phyloP scores from a whole-genome alignment of 805 yeast species.

The Pichia phayaonensis region DNA sequence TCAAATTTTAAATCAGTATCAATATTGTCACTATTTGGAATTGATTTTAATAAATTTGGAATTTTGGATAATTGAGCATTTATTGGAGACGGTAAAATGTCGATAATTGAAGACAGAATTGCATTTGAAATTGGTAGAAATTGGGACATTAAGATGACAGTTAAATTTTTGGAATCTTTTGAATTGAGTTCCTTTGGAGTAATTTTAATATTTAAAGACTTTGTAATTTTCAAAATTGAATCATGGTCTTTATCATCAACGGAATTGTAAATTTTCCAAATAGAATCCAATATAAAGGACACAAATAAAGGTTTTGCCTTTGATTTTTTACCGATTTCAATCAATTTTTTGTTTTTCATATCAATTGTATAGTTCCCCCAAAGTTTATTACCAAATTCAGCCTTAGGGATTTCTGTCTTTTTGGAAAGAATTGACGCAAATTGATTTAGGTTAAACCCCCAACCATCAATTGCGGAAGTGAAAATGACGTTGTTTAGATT shows the following conservation, averaged over 20 bases:
- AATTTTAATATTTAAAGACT: conserved; percentile 59
- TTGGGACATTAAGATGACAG: conserved; percentile 70
- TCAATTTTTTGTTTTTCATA: conserved; percentile 79
- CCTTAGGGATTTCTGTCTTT: conserved; percentile 76
- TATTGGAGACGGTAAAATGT: conserved; percentile 76
- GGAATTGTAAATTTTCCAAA: conserved; percentile 85
- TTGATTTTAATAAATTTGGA: conserved; percentile 53
- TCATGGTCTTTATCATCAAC: conserved; percentile 61
- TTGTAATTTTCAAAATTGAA: conserved; percentile 65
- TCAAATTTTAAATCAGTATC: conserved; percentile 43
- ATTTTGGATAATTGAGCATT: conserved; percentile 68
- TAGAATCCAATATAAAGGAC: conserved; percentile 74
- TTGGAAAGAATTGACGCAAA: conserved; percentile 80
- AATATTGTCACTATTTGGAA: conserved; percentile 43
- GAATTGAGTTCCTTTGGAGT: conserved; percentile 71
- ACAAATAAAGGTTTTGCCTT: conserved; percentile 75
- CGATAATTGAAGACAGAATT: conserved; percentile 74
- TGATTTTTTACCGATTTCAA: conserved; percentile 56
- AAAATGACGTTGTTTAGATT: conserved; percentile 83
- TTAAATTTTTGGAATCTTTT: conserved; percentile 59
- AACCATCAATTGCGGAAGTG: conserved; percentile 89
- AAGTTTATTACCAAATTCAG: conserved; percentile 70
- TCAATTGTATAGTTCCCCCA: conserved; percentile 95
- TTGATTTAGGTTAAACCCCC: conserved; percentile 92
- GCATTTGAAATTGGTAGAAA: conserved; percentile 94